Base-by-base conservation (phyloP, 148 eudicot genomes). In the Cornus florida region DNA sequence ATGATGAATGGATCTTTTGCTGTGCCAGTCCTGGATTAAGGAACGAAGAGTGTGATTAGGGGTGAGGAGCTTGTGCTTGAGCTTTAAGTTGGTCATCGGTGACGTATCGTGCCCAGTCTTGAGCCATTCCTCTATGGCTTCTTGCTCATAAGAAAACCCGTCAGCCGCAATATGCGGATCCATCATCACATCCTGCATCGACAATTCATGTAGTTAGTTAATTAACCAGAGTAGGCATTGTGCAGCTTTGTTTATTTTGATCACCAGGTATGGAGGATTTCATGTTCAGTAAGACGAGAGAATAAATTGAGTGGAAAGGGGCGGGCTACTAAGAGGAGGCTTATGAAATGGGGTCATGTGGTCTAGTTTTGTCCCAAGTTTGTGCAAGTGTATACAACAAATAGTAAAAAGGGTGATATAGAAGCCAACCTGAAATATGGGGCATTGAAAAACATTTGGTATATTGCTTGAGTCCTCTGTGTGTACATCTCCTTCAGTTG, bases 81-180 rank as follows among this genome's bases (percentile, higher is more conserved):
- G 90, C 88, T 82, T 90, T 66, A 76, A 82, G 72, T 88, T 88
- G 2, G 97, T 92, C 86, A 89, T 85, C 1, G 96, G 94, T 12
- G 98, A 92, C 10, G 91, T 85, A 32, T 87, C 88, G 28, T 83
- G 85, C 17, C 94, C 97, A 56, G 72, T 89, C 20, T 62, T 67
- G 39, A 94, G 62, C 98, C 94, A 94, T 70, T 87, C 92, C 59
- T 91, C 83, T 31, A 94, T 90, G 14, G 98, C 98, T 76, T 89
- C 93, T 38, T 87, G 71, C 88, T 94, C 98, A 43, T 94, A 94
- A 3, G 98, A 89, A 76, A 85, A 86, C 69, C 98, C 98, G 73
- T 94, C 98, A 14, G 94, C 92, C 13, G 98, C 98, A 14, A 94
- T 70, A 13, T 90, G 93, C 73, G 98, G 98, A 82, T 92, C 85